These are phyloP conservation scores for Backusella macrospora DNA, from an alignment of 192 early-diverging fungal species.

Conservation along the genomic window DNA sequence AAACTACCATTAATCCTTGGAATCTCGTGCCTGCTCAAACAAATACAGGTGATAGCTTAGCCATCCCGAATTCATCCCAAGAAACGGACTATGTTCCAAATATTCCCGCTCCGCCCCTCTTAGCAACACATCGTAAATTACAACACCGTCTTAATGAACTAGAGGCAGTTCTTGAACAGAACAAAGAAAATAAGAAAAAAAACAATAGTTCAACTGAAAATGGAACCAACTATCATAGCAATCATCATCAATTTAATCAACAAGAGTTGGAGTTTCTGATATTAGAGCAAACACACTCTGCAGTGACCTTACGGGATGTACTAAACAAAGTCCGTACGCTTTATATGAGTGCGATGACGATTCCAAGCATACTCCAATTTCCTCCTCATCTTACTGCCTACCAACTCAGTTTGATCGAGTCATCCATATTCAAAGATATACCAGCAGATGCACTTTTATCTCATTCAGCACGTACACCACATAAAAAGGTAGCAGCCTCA, in stretches of 20 bases:
- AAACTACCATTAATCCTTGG: constrained; percentile 51
- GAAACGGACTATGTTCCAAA: constrained; percentile 54
- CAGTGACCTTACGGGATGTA: constrained; percentile 41
- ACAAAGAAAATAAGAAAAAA: constrained; percentile 18
- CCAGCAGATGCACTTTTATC: constrained; percentile 56
- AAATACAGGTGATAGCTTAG: constrained; percentile 48
- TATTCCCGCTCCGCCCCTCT: constrained; percentile 59
- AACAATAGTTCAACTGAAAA: neutral
- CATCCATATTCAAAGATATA: constrained; percentile 66
- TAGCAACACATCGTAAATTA: constrained; percentile 51
- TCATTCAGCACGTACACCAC: constrained; percentile 64
- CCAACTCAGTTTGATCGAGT: constrained; percentile 72
- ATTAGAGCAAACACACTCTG: constrained; percentile 12
- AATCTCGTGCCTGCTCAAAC: constrained; percentile 52
- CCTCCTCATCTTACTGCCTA: constrained; percentile 66
- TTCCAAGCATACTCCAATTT: constrained; percentile 59
- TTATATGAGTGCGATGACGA: constrained; percentile 52
- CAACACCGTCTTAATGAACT: constrained; percentile 50
- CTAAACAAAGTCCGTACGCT: constrained; percentile 55
- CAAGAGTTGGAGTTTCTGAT: neutral
- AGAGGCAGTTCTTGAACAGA: constrained; percentile 39
- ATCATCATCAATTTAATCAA: constrained; percentile 40
- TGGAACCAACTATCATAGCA: constrained; percentile 8
- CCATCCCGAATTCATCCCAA: constrained; percentile 29
- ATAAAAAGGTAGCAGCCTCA: constrained; percentile 61